These are phyloP conservation scores for Torulaspora franciscae DNA, from an alignment of 805 yeast species.

Conservation along the genomic window DNA sequence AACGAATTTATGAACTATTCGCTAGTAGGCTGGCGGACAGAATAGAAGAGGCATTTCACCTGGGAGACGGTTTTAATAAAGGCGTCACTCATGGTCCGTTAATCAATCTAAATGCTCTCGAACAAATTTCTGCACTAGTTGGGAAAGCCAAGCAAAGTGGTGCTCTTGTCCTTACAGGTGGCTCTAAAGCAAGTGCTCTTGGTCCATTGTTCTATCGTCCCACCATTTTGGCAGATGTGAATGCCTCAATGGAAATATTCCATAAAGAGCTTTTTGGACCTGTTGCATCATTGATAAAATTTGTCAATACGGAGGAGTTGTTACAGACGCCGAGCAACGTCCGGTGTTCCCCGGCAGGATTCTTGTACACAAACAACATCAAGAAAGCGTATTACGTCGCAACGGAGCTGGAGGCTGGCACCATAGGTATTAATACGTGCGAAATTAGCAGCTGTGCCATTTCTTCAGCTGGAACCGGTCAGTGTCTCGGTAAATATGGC, in stretches of 20 bases:
- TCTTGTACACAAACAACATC: constrained; percentile 67
- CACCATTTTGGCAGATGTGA: constrained; percentile 80
- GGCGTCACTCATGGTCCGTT: constrained; percentile 69
- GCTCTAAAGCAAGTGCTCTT: constrained; percentile 63
- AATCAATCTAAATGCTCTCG: constrained; percentile 60
- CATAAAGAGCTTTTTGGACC: constrained; percentile 93
- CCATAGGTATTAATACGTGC: constrained; percentile 78
- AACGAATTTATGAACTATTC: constrained; percentile 61
- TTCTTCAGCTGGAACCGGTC: constrained; percentile 82
- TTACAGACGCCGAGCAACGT: constrained; percentile 68
- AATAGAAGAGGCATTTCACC: constrained; percentile 48
- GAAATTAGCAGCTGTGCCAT: constrained; percentile 76
- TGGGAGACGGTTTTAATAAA: constrained; percentile 76
- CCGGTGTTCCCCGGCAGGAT: constrained; percentile 81
- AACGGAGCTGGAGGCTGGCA: constrained; percentile 64
- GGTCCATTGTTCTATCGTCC: constrained; percentile 70
- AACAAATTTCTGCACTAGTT: constrained; percentile 57
- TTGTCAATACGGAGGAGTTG: constrained; percentile 67
- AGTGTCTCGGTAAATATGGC: constrained; percentile 86
- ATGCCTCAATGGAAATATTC: constrained; percentile 66
- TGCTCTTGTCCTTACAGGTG: constrained; percentile 74
- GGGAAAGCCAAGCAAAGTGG: constrained; percentile 62
- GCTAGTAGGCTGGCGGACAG: constrained; percentile 50
- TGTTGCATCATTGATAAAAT: constrained; percentile 69
- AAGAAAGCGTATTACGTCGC: constrained; percentile 63